Base-by-base conservation (phyloP, 176 grass and related monocot species). In the Musa beccarii region DNA sequence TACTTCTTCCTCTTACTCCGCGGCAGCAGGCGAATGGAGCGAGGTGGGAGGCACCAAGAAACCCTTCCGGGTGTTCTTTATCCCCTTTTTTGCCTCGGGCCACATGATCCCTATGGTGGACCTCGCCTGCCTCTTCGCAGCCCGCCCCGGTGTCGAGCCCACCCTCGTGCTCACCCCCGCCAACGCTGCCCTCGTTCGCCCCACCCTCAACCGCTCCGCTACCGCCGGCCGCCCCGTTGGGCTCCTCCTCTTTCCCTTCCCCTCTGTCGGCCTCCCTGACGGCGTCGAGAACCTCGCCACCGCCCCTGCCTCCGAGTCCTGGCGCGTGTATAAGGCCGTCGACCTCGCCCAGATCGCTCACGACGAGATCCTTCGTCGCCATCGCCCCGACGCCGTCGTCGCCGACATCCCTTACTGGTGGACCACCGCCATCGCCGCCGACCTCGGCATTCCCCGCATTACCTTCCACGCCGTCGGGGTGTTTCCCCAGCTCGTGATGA, bases 61-160 rank as follows among this genome's bases (percentile, higher is more conserved):
- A 9, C 68, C 49, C 8, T 73, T 92, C 19, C 75, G 85, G 71
- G 85, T 96, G 70, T 90, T 96, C 89, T 84, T 96, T 66, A 66
- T 96, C 0, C 89, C 92, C 0, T 96, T 85, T 67, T 92, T 90
- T 72, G 85, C 81, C 0, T 78, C 83, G 0, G 89, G 92, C 5
- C 92, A 96, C 85, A 82, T 92, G 19, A 82, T 92, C 66, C 93
- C 93, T 26, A 86, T 88, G 74, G 78, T 87, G 1, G 89, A 92
- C 54, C 79, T 96, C 5, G 89, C 89, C 10, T 73, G 85, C 76
- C 83, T 85, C 63, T 71, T 96, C 49, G 89, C 83, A 14, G 59
- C n/a, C 11, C 52, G 67, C 59, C 69, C 75, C 0, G 77, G 52
- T 23, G 79, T 86, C 14, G 69, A 82, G 23, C 53, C 79, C 25